These are phyloP conservation scores for Pelargonium myrrhifolium DNA, from an alignment of 441 rosid species.

Conservation along the genomic window DNA sequence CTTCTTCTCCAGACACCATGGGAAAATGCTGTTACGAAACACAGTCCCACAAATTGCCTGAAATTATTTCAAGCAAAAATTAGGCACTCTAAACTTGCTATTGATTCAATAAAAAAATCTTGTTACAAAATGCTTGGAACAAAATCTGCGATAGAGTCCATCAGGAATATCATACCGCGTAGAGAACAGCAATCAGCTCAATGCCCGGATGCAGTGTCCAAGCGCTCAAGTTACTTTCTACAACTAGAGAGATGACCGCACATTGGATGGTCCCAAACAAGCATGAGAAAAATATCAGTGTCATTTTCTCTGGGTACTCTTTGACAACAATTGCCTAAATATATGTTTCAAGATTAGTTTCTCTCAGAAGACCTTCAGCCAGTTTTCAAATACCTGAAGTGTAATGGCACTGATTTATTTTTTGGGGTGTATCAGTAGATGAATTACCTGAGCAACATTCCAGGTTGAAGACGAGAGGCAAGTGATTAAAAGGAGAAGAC, in stretches of 20 bases:
- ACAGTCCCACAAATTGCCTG: conserved; percentile 5
- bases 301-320: conserved; percentile 38
- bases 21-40: conserved; percentile 3
- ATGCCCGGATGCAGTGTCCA: conserved; percentile 33
- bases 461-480: conserved; percentile 30
- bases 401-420: background rate
- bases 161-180: conserved; percentile 27
- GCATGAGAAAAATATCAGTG: conserved; percentile 34
- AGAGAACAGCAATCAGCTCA: conserved; percentile 30
- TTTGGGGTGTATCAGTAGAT: background rate
- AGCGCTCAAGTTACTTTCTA: conserved; percentile 27
- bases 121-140: too few species aligned
- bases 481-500: conserved; percentile 29
- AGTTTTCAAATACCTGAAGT: background rate
- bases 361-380: background rate
- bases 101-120: too few species aligned
- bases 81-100: background rate
- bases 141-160: too few species aligned
- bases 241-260: conserved; percentile 25
- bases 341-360: background rate
- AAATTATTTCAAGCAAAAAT: background rate
- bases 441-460: conserved; percentile 38
- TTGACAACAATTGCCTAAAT: conserved; percentile 38
- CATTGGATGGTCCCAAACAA: conserved; percentile 35
- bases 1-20: conserved; percentile 30